Evolutionary conservation across 441 rosid species (phyloP).

Genomic region (Erysimum cheiri): DNA sequence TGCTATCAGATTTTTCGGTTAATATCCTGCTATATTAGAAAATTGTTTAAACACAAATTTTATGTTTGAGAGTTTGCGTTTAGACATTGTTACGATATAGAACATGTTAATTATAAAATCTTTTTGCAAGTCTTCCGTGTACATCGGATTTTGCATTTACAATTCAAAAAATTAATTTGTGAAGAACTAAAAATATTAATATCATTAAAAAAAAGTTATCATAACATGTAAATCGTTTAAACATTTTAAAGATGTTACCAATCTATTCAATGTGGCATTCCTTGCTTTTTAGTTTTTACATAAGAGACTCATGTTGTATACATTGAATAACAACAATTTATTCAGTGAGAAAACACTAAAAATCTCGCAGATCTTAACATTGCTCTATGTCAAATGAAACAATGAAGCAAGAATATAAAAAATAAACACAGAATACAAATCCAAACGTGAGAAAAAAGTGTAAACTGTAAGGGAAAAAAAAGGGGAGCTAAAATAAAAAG

Average conservation of each 20-base stretch:
- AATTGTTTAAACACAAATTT: too few relatives aligned
- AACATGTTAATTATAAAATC: not conserved
- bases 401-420: conserved; percentile 39
- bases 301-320: not conserved
- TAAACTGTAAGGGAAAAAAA: conserved; percentile 9
- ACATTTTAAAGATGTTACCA: not conserved
- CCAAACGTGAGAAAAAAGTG: conserved; percentile 43
- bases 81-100: not conserved
- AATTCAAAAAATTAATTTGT: not conserved
- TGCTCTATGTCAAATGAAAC: conserved; percentile 48
- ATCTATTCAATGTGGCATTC: not conserved
- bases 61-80: not conserved
- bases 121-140: not conserved
- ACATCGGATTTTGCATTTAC: not conserved
- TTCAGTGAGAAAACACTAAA: conserved; percentile 8
- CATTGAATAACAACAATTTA: not conserved
- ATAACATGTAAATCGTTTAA: not conserved
- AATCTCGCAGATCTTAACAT: conserved; percentile 22
- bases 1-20: too few relatives aligned
- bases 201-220: not conserved
- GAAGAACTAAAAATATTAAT: not conserved
- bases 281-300: not conserved
- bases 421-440: conserved; percentile 34
- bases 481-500: conserved; percentile 43
- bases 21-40: too few relatives aligned